These are phyloP conservation scores for Candida mattraensis DNA, from an alignment of 805 yeast species.

Conservation along the genomic window DNA sequence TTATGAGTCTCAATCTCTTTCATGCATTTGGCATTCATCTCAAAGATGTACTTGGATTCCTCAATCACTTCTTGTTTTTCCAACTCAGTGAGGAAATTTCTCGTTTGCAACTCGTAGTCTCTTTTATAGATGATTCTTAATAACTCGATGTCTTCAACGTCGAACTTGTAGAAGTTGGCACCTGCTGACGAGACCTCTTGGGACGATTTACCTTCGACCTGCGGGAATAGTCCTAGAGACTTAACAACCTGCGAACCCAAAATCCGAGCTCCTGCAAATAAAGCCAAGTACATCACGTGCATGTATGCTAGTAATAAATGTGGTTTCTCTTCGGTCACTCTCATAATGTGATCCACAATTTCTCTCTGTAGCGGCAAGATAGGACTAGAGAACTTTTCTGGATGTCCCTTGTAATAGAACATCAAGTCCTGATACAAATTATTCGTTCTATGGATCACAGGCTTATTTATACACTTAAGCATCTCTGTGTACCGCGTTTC, in stretches of 20 bases:
- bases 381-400: conserved; percentile 56
- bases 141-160: conserved; percentile 59
- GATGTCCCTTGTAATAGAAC: conserved; percentile 60
- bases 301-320: conserved; percentile 73
- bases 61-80: conserved; percentile 70
- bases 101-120: conserved; percentile 74
- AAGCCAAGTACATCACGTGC: conserved; percentile 81
- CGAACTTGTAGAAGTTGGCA: conserved; percentile 70
- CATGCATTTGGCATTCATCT: conserved; percentile 58
- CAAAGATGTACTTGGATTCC: conserved; percentile 65
- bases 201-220: conserved; percentile 62
- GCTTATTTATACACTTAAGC: conserved; percentile 63
- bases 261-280: conserved; percentile 83
- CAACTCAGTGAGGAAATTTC: conserved; percentile 65
- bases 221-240: conserved; percentile 74
- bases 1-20: conserved; percentile 69
- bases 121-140: conserved; percentile 68
- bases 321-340: conserved; percentile 59
- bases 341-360: conserved; percentile 59
- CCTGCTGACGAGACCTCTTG: conserved; percentile 63
- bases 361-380: conserved; percentile 60
- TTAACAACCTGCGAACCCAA: conserved; percentile 65
- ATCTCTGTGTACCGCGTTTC: conserved; percentile 44
- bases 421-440: conserved; percentile 60
- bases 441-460: conserved; percentile 63